A percentile compares a stretch with the other conserved stretches of the same genome.
phyloP scores from a whole-genome alignment of 345 rosid species.

The Ceriops tagal region DNA sequence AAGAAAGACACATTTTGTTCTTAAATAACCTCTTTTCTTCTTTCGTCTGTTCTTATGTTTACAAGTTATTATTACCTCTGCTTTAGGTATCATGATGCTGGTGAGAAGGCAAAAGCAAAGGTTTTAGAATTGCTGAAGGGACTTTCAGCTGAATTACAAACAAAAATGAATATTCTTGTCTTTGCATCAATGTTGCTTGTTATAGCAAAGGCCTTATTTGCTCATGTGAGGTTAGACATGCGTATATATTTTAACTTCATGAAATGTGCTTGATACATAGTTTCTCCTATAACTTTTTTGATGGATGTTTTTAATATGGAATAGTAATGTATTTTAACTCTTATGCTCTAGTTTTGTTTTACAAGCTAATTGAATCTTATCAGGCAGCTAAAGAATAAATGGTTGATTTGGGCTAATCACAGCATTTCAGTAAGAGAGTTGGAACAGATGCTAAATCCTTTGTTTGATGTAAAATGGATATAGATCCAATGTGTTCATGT shows the following conservation, averaged over 20 bases:
- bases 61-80: constrained; percentile 1
- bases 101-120: constrained; percentile 62
- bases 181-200: constrained; percentile 91
- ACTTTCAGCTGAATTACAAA: constrained; percentile 76
- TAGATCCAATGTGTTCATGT: constrained; percentile 1
- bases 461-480: neutral
- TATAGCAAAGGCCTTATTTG: constrained; percentile 79
- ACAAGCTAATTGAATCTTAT: neutral
- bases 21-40: neutral
- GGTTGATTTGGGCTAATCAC: neutral
- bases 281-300: neutral
- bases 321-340: neutral
- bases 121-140: constrained; percentile 80
- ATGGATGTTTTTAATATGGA: neutral
- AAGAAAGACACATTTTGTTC: neutral
- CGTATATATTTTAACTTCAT: neutral
- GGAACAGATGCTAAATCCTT: neutral
- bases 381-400: neutral
- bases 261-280: neutral
- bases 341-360: neutral
- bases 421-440: neutral
- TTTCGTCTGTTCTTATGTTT: neutral
- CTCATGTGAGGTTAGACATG: constrained; percentile 74
- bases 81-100: constrained; percentile 82
- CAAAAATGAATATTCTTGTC: constrained; percentile 71